phyloP scores from a whole-genome alignment of 2,329 filamentous ascomycete species.

The Fusarium setosum region DNA sequence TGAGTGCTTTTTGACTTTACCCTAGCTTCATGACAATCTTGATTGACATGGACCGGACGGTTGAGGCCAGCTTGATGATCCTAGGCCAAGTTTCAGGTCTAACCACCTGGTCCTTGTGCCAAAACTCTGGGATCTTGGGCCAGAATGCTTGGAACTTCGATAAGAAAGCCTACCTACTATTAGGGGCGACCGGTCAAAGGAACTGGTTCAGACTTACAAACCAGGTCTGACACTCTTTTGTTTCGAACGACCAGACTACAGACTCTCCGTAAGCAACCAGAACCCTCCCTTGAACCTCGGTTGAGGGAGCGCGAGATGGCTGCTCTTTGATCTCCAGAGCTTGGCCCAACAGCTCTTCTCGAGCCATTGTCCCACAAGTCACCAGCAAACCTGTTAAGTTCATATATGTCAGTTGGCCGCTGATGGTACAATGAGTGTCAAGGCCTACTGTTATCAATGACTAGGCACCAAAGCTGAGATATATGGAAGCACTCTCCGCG shows the following conservation, averaged over 20 bases:
- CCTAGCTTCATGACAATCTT: conserved; percentile 39
- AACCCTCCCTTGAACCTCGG: conserved; percentile 40
- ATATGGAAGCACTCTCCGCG: conserved; percentile 58
- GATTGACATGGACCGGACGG: conserved; percentile 27
- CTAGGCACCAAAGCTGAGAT: conserved; percentile 59
- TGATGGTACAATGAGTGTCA: background rate
- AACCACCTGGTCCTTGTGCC: conserved; percentile 45
- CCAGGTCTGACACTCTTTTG: conserved; percentile 57
- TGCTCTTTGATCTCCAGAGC: conserved; percentile 45
- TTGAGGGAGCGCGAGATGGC: conserved; percentile 38
- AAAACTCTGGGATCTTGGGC: conserved; percentile 53
- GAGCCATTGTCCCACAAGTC: conserved; percentile 54
- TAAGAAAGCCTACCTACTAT: conserved; percentile 49
- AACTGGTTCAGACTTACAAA: conserved; percentile 49
- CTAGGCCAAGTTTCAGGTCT: conserved; percentile 44
- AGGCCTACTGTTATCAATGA: conserved; percentile 56
- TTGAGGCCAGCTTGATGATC: conserved; percentile 43
- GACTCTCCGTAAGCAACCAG: conserved; percentile 49
- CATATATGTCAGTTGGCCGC: background rate
- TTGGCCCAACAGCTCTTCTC: conserved; percentile 48
- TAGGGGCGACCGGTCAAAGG: background rate
- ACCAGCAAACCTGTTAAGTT: conserved; percentile 49
- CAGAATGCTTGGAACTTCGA: conserved; percentile 57
- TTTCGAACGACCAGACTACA: conserved; percentile 52
- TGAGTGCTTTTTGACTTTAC: conserved; percentile 9